Evolutionary conservation across 345 rosid genomes (phyloP).

Genomic region (Iberis pinnata): DNA sequence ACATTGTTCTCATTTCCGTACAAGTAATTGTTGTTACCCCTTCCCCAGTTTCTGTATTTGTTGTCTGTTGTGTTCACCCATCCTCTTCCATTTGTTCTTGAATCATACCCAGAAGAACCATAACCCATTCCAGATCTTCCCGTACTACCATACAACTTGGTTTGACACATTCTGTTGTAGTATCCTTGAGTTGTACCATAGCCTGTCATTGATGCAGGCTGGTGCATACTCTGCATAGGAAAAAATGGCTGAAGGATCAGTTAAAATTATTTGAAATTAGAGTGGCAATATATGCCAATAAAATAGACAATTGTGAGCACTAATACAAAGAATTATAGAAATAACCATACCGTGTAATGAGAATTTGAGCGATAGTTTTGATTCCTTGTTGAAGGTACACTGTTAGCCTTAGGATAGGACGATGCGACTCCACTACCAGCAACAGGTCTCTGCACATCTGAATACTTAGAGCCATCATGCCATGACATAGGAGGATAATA

Average conservation of each 20-base stretch:
- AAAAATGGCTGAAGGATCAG: not conserved
- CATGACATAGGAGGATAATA: slow-evolving; percentile 41
- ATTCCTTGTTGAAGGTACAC: slow-evolving; percentile 42
- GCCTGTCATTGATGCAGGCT: slow-evolving; percentile 40
- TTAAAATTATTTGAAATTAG: too few relatives aligned
- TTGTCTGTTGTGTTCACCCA: slow-evolving; percentile 44
- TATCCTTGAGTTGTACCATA: slow-evolving; percentile 43
- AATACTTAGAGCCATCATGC: slow-evolving; percentile 33
- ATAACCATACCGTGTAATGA: slow-evolving; percentile 41
- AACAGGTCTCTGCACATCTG: slow-evolving; percentile 45
- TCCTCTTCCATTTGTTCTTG: slow-evolving; percentile 43
- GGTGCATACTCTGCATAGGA: slow-evolving; percentile 41
- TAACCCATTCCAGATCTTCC: slow-evolving; percentile 47
- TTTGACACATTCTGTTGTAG: slow-evolving; percentile 48
- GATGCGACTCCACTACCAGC: slow-evolving; percentile 21
- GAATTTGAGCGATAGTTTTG: slow-evolving; percentile 45
- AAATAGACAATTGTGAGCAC: not conserved
- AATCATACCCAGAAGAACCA: slow-evolving; percentile 52
- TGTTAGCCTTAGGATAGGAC: slow-evolving; percentile 42
- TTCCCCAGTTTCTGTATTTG: slow-evolving; percentile 52
- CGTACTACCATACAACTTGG: slow-evolving; percentile 49
- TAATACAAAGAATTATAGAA: not conserved
- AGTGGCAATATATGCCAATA: too few relatives aligned
- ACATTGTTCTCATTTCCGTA: slow-evolving; percentile 40
- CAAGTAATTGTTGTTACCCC: slow-evolving; percentile 49